These are phyloP conservation scores for Amanita phalloides DNA, from an alignment of 768 basidiomycete genomes.

Conservation along the genomic window DNA sequence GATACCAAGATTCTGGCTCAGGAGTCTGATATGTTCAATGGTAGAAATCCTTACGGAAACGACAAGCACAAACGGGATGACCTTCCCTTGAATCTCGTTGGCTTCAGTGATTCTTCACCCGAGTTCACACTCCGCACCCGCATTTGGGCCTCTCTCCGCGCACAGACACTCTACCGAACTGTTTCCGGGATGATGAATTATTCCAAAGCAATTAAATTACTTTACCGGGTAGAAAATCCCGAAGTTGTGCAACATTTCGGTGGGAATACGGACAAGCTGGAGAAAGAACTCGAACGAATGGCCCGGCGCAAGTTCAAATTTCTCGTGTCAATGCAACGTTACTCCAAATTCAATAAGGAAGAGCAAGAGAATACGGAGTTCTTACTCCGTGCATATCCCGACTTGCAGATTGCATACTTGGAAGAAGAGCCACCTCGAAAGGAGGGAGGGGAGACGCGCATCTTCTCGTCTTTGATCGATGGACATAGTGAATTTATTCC, in stretches of 20 bases:
- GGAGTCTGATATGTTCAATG: conserved; percentile 82
- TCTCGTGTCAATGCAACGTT: conserved; percentile 98
- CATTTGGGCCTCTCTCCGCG: conserved; percentile 98
- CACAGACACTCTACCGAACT: conserved; percentile 96
- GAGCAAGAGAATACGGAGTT: conserved; percentile 99
- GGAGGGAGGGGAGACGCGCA: conserved; percentile 89
- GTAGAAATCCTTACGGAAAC: conserved; percentile 53
- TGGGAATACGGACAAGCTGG: conserved; percentile 94
- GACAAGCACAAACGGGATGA: conserved; percentile 92
- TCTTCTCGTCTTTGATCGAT: conserved; percentile 95
- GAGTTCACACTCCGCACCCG: conserved; percentile 98
- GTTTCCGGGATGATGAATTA: conserved; percentile 99
- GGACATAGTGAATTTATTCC: conserved; percentile 94
- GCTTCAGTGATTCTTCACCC: conserved; percentile 97
- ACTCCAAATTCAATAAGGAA: conserved; percentile 99
- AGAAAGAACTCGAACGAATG: conserved; percentile 96
- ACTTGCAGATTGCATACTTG: conserved; percentile 95
- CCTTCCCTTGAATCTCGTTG: conserved; percentile 95
- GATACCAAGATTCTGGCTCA: conserved; percentile 99
- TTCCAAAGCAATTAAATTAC: conserved; percentile 95
- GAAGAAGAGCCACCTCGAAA: conserved; percentile 93
- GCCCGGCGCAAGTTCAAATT: conserved; percentile 98
- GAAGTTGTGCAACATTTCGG: conserved; percentile 97
- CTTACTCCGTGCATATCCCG: conserved; percentile 92
- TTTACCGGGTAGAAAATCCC: conserved; percentile 99